A percentile compares a stretch with the other conserved stretches of the same genome.
Evolutionary conservation across 805 yeast genomes (phyloP).

Genomic region (Cephaloascus fragrans): DNA sequence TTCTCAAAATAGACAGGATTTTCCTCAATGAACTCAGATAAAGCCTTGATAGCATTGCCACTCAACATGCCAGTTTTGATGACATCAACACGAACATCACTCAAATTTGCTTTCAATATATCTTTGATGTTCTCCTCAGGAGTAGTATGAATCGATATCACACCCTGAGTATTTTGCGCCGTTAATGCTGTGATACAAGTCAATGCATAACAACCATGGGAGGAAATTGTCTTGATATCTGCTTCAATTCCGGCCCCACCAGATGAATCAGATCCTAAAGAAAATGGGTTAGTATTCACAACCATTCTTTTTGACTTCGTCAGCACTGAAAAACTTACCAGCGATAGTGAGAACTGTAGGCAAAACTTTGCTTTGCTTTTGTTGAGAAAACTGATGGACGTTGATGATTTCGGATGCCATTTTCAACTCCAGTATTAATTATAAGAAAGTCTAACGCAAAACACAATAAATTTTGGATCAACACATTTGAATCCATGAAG

Average conservation of each 20-base stretch:
- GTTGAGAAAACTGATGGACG: too few relatives aligned
- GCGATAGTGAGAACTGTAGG: background rate
- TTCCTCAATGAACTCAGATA: conserved; percentile 24
- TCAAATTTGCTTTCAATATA: conserved; percentile 43
- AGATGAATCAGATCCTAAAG: conserved; percentile 73
- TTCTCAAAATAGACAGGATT: conserved; percentile 15
- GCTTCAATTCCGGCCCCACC: conserved; percentile 95
- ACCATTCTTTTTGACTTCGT: too few relatives aligned
- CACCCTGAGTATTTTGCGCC: conserved; percentile 56
- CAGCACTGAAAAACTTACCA: background rate
- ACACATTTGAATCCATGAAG: too few relatives aligned
- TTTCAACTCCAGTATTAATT: too few relatives aligned
- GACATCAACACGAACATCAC: conserved; percentile 54
- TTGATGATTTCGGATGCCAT: too few relatives aligned
- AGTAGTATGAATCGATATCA: conserved; percentile 34
- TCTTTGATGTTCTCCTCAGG: conserved; percentile 5
- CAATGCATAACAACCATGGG: conserved; percentile 66
- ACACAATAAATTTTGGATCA: too few relatives aligned
- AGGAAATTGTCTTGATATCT: conserved; percentile 69
- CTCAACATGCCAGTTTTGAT: conserved; percentile 79
- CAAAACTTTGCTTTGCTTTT: background rate
- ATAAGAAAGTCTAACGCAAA: too few relatives aligned
- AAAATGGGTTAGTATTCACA: too few relatives aligned
- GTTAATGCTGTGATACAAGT: conserved; percentile 75
- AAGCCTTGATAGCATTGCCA: conserved; percentile 37